A percentile compares a stretch with the other conserved stretches of the same genome.
Evolutionary conservation across 2,329 filamentous ascomycete genomes (phyloP).

Genomic region (Sarocladium oryzae): DNA sequence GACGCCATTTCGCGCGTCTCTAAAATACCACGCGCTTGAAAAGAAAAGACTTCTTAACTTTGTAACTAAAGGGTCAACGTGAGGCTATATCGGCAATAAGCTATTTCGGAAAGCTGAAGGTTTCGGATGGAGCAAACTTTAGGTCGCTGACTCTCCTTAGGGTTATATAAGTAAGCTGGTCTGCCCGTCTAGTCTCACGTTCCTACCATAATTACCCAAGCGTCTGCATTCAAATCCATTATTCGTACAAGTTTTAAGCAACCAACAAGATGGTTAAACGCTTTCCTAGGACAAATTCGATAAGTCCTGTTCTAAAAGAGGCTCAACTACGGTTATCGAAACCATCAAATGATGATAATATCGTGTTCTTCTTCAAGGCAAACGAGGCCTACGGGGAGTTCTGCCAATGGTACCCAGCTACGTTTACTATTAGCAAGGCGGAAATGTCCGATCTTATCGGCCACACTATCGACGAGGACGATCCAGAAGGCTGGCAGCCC

Average conservation of each 20-base stretch:
- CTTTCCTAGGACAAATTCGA: neutral
- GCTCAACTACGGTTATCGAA: constrained; percentile 1
- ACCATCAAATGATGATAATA: constrained; percentile 2
- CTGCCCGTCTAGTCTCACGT: constrained; percentile 1
- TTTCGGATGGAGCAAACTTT: constrained; percentile 5
- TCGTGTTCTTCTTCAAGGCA: constrained; percentile 26
- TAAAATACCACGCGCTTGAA: too few relatives aligned
- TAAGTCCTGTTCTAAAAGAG: constrained; percentile 3
- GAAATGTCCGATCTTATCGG: constrained; percentile 22
- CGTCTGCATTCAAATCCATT: constrained; percentile 1
- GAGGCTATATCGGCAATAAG: too few relatives aligned
- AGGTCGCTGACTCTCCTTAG: constrained; percentile 1
- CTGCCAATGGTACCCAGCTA: constrained; percentile 28
- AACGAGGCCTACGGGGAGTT: constrained; percentile 24
- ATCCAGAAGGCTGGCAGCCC: constrained; percentile 14
- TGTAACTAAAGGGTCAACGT: too few relatives aligned
- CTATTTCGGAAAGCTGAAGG: neutral
- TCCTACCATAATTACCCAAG: neutral
- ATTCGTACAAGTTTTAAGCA: constrained; percentile 3
- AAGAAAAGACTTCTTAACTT: too few relatives aligned
- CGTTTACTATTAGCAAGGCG: constrained; percentile 21
- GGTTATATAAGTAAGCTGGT: constrained; percentile 5
- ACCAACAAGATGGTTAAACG: neutral
- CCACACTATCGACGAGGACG: constrained; percentile 15
- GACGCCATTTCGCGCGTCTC: too few relatives aligned